Conservation (phyloP, 177 flowering plant genomes). For the Tripterygium wilfordii region DNA sequence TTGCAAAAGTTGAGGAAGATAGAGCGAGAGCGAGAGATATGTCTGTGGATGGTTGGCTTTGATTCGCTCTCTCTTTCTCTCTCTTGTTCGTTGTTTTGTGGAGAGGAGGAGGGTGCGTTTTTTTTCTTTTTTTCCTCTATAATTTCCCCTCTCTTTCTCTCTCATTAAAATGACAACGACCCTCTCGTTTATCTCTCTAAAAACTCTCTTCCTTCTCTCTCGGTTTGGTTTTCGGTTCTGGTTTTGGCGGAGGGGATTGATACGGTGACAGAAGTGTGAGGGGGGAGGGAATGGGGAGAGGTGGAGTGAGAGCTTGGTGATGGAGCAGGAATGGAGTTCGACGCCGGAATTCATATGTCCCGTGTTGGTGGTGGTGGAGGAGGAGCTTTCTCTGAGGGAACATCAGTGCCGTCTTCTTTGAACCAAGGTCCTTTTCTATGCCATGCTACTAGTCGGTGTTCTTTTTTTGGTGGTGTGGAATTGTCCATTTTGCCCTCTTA, state of each 20-base stretch:
- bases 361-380: constrained; percentile 9
- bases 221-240: too few relatives aligned
- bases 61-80: constrained; percentile 20
- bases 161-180: too few relatives aligned
- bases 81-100: constrained; percentile 15
- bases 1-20: background rate
- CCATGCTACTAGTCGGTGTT: background rate
- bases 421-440: constrained; percentile 25
- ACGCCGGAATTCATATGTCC: constrained; percentile 44
- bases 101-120: constrained; percentile 29
- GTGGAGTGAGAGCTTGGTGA: constrained; percentile 5
- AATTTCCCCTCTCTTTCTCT: constrained; percentile 16
- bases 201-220: constrained; percentile 10
- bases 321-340: constrained; percentile 38
- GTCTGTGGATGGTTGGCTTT: constrained; percentile 43
- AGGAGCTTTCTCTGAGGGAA: constrained; percentile 33
- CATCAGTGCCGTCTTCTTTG: constrained; percentile 30
- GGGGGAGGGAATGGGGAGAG: constrained; percentile 8
- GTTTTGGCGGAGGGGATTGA: background rate
- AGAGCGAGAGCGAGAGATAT: background rate
- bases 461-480: too few relatives aligned
- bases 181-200: too few relatives aligned
- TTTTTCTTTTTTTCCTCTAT: constrained; percentile 4
- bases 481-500: too few relatives aligned
- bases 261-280: too few relatives aligned